phyloP scores from a whole-genome alignment of 768 basidiomycete genomes.

The Cystofilobasidium bisporidii region DNA sequence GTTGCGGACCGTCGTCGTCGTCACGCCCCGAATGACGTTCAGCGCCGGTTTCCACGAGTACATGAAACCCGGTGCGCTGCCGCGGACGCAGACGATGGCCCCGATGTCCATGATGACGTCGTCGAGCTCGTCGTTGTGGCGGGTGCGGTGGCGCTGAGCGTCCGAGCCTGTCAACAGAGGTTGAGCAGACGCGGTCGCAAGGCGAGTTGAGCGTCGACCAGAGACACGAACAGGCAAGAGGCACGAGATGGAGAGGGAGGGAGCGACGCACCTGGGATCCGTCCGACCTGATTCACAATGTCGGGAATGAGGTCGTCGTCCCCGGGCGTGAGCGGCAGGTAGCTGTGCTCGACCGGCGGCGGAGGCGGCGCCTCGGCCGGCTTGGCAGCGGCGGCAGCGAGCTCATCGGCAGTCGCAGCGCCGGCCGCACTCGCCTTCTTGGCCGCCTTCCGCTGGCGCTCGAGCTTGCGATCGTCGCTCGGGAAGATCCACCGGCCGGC shows the following conservation, averaged over 20 bases:
- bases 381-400: not conserved
- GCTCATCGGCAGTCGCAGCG: no score
- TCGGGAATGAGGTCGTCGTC: constrained; percentile 24
- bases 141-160: constrained; percentile 16
- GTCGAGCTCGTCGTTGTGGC: constrained; percentile 25
- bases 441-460: not conserved
- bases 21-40: constrained; percentile 8
- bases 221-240: no score
- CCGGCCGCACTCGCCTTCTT: no score
- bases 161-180: not conserved
- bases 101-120: constrained; percentile 27
- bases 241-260: no score
- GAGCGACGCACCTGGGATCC: not conserved
- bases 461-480: not conserved
- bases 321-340: not conserved
- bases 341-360: not conserved
- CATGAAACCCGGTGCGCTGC: constrained; percentile 6
- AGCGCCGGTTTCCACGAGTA: constrained; percentile 17
- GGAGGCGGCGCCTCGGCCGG: not conserved
- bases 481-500: not conserved
- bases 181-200: not conserved
- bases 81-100: constrained; percentile 20
- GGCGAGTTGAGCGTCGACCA: not conserved
- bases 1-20: constrained; percentile 9
- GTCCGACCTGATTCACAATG: not conserved